These are phyloP conservation scores for Fusarium sp. DNA, from an alignment of 2,329 filamentous ascomycete species.

Conservation along the genomic window DNA sequence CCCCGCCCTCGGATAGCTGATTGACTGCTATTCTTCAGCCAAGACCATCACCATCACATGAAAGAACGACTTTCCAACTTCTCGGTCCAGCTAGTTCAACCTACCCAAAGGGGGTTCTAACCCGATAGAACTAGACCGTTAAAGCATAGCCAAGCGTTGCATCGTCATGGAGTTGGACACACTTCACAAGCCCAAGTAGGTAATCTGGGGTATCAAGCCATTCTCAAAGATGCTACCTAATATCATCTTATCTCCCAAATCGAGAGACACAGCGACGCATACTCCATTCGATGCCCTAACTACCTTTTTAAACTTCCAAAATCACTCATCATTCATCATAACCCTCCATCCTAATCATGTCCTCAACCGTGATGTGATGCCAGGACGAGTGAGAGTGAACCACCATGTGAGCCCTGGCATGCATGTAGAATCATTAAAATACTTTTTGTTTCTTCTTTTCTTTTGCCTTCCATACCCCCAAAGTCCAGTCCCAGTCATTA, in stretches of 20 bases:
- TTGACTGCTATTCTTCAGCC: constrained; percentile 8
- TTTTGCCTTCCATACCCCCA: constrained; percentile 14
- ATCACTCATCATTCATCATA: constrained; percentile 33
- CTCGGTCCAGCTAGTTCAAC: constrained; percentile 2
- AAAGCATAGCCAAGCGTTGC: not conserved
- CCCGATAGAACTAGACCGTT: not conserved
- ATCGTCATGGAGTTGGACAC: not conserved
- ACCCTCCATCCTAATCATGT: constrained; percentile 23
- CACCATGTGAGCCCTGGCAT: constrained; percentile 9
- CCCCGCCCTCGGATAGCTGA: constrained; percentile 33
- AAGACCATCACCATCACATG: constrained; percentile 25
- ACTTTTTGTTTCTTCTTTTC: constrained; percentile 39
- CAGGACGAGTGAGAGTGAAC: constrained; percentile 25
- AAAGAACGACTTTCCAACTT: constrained; percentile 3
- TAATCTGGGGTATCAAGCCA: constrained; percentile 40
- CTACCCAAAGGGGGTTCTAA: constrained; percentile 6
- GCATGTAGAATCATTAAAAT: constrained; percentile 32
- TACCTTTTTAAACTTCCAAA: constrained; percentile 30
- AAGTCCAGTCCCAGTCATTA: constrained; percentile 33
- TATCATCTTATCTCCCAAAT: constrained; percentile 9
- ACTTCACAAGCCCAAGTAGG: not conserved
- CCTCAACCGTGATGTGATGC: constrained; percentile 7
- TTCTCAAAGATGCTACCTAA: constrained; percentile 36
- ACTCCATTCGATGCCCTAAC: constrained; percentile 34
- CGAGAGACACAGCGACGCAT: constrained; percentile 18